phyloP scores from a whole-genome alignment of 2,329 filamentous ascomycete species.

The Botrytis porri region DNA sequence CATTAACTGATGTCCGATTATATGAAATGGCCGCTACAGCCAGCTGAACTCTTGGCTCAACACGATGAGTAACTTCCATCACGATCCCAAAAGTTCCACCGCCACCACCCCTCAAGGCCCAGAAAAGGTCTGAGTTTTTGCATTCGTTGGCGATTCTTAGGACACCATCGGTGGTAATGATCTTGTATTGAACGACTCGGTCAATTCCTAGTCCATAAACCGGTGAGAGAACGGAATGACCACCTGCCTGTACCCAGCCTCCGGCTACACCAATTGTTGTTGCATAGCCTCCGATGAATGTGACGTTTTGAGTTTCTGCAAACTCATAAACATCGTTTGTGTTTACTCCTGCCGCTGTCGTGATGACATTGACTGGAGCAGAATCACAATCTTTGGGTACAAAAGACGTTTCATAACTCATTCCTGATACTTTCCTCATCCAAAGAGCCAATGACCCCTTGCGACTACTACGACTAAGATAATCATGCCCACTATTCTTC shows the following conservation, averaged over 20 bases:
- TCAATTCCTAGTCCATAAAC: constrained; percentile 51
- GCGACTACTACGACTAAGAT: constrained; percentile 29
- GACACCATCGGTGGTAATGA: constrained; percentile 47
- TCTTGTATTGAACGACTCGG: constrained; percentile 48
- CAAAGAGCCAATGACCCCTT: constrained; percentile 26
- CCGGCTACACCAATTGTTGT: constrained; percentile 51
- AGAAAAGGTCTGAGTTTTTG: constrained; percentile 48
- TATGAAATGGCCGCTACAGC: constrained; percentile 24
- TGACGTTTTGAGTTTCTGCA: constrained; percentile 32
- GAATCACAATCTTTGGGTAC: constrained; percentile 23
- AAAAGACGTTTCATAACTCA: constrained; percentile 19
- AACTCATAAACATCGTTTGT: constrained; percentile 32
- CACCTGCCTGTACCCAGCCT: constrained; percentile 49
- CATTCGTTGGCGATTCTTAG: constrained; percentile 44
- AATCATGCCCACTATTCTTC: constrained; percentile 33
- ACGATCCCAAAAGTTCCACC: constrained; percentile 47
- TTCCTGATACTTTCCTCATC: constrained; percentile 22
- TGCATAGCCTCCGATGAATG: constrained; percentile 28
- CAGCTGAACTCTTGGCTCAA: constrained; percentile 22
- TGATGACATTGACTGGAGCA: constrained; percentile 29
- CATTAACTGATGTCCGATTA: constrained; percentile 14
- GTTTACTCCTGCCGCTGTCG: constrained; percentile 30
- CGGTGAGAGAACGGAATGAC: constrained; percentile 52
- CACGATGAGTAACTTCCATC: constrained; percentile 25
- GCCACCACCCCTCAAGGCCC: constrained; percentile 49